Conservation (phyloP, 805 yeast species). For the Kodamaea kakaduensis region DNA sequence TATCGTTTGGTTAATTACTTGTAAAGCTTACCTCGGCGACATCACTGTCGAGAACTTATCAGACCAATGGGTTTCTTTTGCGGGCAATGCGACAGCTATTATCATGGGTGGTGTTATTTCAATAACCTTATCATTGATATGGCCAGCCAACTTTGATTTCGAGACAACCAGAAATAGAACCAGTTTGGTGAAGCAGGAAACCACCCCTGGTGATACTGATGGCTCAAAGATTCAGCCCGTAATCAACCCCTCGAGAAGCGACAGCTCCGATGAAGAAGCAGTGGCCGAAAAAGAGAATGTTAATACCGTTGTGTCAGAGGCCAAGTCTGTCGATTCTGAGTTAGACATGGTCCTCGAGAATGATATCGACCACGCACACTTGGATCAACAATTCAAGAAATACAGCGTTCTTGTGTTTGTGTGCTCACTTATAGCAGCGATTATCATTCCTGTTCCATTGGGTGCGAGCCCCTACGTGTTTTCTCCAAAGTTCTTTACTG, state of each 20-base stretch:
- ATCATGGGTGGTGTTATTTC: slow-evolving; percentile 35
- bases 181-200: slow-evolving; percentile 14
- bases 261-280: neutral
- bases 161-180: slow-evolving; percentile 32
- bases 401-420: slow-evolving; percentile 21
- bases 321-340: slow-evolving; percentile 1
- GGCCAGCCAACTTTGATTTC: slow-evolving; percentile 40
- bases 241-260: too few species aligned
- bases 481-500: slow-evolving; percentile 28
- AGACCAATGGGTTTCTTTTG: slow-evolving; percentile 38
- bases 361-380: slow-evolving; percentile 19
- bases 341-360: slow-evolving; percentile 21
- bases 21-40: slow-evolving; percentile 32
- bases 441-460: slow-evolving; percentile 33
- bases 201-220: slow-evolving; percentile 6
- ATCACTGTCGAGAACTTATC: slow-evolving; percentile 31
- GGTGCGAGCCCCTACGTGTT: slow-evolving; percentile 32
- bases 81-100: slow-evolving; percentile 38
- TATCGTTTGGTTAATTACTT: slow-evolving; percentile 36
- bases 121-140: slow-evolving; percentile 24
- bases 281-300: slow-evolving; percentile 2
- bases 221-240: slow-evolving; percentile 1
- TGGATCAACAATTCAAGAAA: slow-evolving; percentile 27
- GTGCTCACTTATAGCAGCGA: slow-evolving; percentile 20
- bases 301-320: neutral